Percentiles rank a stretch among this genome's conserved stretches.
Conservation (phyloP, 345 rosid species). For the Hibiscus mutabilis region DNA sequence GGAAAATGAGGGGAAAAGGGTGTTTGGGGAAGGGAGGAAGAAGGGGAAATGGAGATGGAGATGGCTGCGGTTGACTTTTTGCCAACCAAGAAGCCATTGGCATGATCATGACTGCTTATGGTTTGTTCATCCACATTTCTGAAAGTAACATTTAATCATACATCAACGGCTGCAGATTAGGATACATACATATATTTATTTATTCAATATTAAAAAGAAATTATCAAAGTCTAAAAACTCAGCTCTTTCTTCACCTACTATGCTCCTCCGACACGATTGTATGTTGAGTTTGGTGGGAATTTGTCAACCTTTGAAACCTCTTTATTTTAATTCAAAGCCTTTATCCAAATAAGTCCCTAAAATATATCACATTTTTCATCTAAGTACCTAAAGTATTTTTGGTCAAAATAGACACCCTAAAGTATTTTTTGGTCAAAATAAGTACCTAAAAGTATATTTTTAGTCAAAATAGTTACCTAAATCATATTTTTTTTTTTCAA, state of each 20-base stretch:
- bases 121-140: background rate
- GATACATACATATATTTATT: background rate
- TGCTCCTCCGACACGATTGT: background rate
- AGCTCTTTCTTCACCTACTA: background rate
- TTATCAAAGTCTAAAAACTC: background rate
- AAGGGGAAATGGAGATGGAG: background rate
- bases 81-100: background rate
- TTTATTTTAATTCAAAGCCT: background rate
- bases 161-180: background rate
- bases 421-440: no score
- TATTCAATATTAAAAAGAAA: no score
- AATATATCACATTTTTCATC: no score
- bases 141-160: background rate
- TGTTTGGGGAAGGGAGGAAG: background rate
- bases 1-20: background rate
- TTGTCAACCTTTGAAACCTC: background rate
- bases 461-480: no score
- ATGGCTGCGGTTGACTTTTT: conserved; percentile 8
- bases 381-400: no score
- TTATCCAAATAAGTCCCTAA: no score
- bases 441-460: no score
- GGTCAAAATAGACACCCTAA: no score
- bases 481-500: no score
- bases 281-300: background rate
- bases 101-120: background rate